Evolutionary conservation across 2,329 filamentous ascomycete species (phyloP), one percentile per base, ranked within the genome.

Genomic region (Neocatenulostroma microsporum): DNA sequence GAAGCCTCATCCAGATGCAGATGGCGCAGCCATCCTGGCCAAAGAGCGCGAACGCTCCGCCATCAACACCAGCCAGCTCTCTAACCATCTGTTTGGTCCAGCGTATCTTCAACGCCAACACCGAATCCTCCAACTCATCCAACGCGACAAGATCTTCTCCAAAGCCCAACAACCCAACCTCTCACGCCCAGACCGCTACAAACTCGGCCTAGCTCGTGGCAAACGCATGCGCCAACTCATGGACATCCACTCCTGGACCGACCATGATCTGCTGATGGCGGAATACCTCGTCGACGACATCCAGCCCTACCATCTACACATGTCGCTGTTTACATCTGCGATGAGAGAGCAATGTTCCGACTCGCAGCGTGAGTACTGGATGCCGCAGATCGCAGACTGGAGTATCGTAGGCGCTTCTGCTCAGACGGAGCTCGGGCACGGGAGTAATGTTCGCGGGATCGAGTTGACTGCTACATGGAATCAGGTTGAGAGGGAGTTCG

Each of bases 261-360:
- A 31, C n/a, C 13, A 12, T 7, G 29, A 31, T 19, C 8, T 31
- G 8, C 29, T 31, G 5, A 31, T 31, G 29, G 29, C 29, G 7
- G 29, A 31, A 18, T 31, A 31, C n/a, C 17, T 31, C 13, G n/a
- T 31, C 15, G 29, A 31, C 18, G 29, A 31, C 17, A 12, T 31
- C n/a, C 29, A 31, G n/a, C 29, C 29, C 5, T 31, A 31, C 29
- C 29, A 31, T 17, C 20, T 31, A 18, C 29, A 31, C n/a, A 12
- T 31, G 8, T 31, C 29, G 7, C 29, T 31, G 13, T 31, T 31
- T 18, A 31, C n/a, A 6, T 31, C 29, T 5, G 29, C 29, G 14
- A 31, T 31, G 29, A 13, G 29, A 9, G 29, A 31, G 15, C 29
- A 31, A 13, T 31, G 9, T 7, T 17, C 13, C 17, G 29, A 31